Base-by-base conservation (phyloP, 352 stramenopile species). In the Lagenidium giganteum region DNA sequence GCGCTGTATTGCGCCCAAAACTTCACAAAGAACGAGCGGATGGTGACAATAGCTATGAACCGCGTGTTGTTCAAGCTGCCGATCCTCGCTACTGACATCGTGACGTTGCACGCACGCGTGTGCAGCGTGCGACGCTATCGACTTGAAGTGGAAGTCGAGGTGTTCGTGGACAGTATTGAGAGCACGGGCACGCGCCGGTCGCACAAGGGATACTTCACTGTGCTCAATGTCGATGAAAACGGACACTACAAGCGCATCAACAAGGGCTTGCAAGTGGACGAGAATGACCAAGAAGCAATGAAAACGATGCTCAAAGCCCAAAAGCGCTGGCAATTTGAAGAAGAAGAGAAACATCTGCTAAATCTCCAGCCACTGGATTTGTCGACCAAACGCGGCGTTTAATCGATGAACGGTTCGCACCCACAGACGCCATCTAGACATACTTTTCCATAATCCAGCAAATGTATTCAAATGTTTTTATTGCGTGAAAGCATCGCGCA, bases 11-110 rank as follows among this genome's bases (percentile, higher is more conserved):
- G 73, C 35, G 73, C 76, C 14, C 71, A 72, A 23, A 83, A 71
- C 33, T 88, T 86, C 33, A 78, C 72, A 6, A 84, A 83, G 40
- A 86, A 72, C 57, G 69, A 82, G 43, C 70, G 70, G 45, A 88
- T 88, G 70, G 73, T 80, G 28, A 88, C 76, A 4, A 75, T 86
- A 49, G 57, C 72, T 13, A 85, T 88, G 73, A 84, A 88, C 51
- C 76, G 76, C 48, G 57, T 85, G 51, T 47, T 74, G 16, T 88
- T 88, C 42, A 84, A 82, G 48, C 58, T 85, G 27, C 76, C 73
- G 22, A 85, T 88, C 29, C 64, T 52, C 4, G 42, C 61, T 22
- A 53, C 63, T 3, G 72, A 88, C 38, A 51, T 88, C 27, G 62
- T 88, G 23, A 85, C 62, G 17, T 61, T 83, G 36, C 70, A 70